A percentile compares a stretch with the other conserved stretches of the same genome.
Conservation (phyloP, 768 basidiomycete species). For the Boletus fagicola region DNA sequence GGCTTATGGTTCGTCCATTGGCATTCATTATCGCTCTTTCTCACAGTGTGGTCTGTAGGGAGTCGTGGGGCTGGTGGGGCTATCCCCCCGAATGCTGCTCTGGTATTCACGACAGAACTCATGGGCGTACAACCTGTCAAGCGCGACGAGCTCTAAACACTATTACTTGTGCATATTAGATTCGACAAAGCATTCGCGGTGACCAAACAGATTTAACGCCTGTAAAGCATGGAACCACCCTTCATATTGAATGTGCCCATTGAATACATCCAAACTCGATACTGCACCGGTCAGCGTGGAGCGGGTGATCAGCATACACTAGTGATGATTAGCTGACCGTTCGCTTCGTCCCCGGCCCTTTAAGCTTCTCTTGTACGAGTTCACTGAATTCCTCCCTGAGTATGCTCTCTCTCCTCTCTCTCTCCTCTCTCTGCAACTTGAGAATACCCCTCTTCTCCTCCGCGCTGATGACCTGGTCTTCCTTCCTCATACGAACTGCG, state of each 20-base stretch:
- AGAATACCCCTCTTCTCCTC: slow-evolving; percentile 97
- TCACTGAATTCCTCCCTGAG: slow-evolving; percentile 88
- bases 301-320: neutral
- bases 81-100: slow-evolving; percentile 76
- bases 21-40: neutral
- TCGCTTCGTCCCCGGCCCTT: slow-evolving; percentile 39
- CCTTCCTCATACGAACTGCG: slow-evolving; percentile 97
- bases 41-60: slow-evolving; percentile 41
- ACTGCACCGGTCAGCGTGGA: neutral
- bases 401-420: slow-evolving; percentile 84
- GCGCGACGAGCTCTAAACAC: slow-evolving; percentile 54
- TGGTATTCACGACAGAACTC: slow-evolving; percentile 87
- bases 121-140: slow-evolving; percentile 51
- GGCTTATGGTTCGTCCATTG: slow-evolving; percentile 71
- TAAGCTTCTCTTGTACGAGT: slow-evolving; percentile 74
- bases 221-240: neutral
- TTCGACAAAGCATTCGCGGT: neutral
- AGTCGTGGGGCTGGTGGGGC: slow-evolving; percentile 68
- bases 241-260: neutral
- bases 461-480: slow-evolving; percentile 98
- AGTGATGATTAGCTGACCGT: slow-evolving; percentile 8
- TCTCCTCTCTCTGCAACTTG: slow-evolving; percentile 93
- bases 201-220: neutral
- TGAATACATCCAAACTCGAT: neutral
- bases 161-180: neutral